Percentiles rank a stretch among this genome's conserved stretches.
phyloP scores from a whole-genome alignment of 208 protist species.

The Leptomonas pyrrhocoris region DNA sequence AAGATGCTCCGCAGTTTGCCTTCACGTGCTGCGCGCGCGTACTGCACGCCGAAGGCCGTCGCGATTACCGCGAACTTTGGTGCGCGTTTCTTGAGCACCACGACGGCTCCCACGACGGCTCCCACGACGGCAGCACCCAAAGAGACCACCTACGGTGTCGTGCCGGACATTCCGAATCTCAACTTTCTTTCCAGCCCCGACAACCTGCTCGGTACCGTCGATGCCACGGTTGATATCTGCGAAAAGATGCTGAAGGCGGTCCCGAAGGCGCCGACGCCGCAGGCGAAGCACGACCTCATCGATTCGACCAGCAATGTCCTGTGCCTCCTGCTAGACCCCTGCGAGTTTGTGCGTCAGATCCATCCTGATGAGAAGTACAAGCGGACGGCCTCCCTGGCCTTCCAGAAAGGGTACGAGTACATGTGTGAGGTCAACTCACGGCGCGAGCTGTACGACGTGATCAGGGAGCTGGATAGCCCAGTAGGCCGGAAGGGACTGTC shows the following conservation, averaged over 20 bases:
- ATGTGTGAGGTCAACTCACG: slow-evolving; percentile 92
- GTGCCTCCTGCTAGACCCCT: slow-evolving; percentile 91
- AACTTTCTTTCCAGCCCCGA: slow-evolving; percentile 74
- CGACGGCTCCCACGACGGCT: not conserved
- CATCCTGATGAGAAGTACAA: slow-evolving; percentile 89
- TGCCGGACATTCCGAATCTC: slow-evolving; percentile 71
- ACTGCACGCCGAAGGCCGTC: not conserved
- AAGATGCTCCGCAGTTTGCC: slow-evolving; percentile 10
- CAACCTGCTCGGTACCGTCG: slow-evolving; percentile 67
- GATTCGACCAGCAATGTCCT: slow-evolving; percentile 92
- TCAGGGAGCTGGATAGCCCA: slow-evolving; percentile 72
- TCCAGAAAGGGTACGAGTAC: slow-evolving; percentile 88
- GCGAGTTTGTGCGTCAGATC: slow-evolving; percentile 92
- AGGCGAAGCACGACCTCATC: slow-evolving; percentile 90
- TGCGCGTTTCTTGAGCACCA: slow-evolving; percentile 15
- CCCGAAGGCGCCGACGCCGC: slow-evolving; percentile 58
- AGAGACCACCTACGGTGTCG: slow-evolving; percentile 7
- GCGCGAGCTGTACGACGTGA: slow-evolving; percentile 85
- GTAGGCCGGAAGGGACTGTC: slow-evolving; percentile 68
- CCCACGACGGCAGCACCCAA: not conserved
- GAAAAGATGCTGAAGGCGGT: slow-evolving; percentile 78
- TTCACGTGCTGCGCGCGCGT: not conserved
- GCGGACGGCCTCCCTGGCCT: slow-evolving; percentile 72
- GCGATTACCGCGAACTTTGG: slow-evolving; percentile 1
- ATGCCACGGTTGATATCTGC: slow-evolving; percentile 75